Evolutionary conservation across 202 grass and related monocot genomes (phyloP).

Genomic region (Tripidium arundinaceum): DNA sequence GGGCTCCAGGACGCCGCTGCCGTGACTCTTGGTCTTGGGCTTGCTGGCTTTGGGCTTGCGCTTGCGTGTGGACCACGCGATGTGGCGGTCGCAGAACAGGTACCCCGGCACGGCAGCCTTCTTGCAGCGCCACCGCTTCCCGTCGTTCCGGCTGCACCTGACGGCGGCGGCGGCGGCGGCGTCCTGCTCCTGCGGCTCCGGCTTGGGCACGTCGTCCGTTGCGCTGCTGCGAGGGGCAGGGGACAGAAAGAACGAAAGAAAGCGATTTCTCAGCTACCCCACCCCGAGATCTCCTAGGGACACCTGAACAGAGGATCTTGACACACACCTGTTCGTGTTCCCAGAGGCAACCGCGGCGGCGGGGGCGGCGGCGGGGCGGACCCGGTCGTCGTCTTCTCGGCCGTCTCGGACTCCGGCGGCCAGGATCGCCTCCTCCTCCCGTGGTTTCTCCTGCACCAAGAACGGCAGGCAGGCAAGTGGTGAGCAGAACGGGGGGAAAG

Average conservation of each 20-base stretch:
- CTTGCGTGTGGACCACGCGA: constrained; percentile 37
- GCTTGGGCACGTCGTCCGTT: background rate
- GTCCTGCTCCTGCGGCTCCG: background rate
- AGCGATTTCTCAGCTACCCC: background rate
- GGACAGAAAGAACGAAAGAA: background rate
- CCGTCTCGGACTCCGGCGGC: background rate
- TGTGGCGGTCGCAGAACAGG: constrained; percentile 41
- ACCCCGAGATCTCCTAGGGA: background rate
- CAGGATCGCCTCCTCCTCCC: background rate
- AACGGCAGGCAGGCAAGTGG: background rate
- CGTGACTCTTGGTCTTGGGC: background rate
- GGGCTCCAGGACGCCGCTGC: background rate
- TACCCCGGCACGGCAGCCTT: constrained; percentile 20
- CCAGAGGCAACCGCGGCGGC: background rate
- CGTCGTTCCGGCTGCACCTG: constrained; percentile 48
- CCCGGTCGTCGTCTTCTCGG: background rate
- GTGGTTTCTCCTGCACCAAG: background rate
- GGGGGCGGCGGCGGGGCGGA: background rate
- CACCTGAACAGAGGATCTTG: background rate
- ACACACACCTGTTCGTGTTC: constrained; percentile 12
- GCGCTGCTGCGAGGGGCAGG: background rate
- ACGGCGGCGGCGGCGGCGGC: no score
- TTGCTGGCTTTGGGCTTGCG: constrained; percentile 14
- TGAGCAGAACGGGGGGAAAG: background rate
- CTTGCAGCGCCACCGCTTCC: constrained; percentile 59